Evolutionary conservation across 108 stramenopile genomes (phyloP), one percentile per base, ranked within the genome.

Genomic region (Halocafeteria seosinensis): DNA sequence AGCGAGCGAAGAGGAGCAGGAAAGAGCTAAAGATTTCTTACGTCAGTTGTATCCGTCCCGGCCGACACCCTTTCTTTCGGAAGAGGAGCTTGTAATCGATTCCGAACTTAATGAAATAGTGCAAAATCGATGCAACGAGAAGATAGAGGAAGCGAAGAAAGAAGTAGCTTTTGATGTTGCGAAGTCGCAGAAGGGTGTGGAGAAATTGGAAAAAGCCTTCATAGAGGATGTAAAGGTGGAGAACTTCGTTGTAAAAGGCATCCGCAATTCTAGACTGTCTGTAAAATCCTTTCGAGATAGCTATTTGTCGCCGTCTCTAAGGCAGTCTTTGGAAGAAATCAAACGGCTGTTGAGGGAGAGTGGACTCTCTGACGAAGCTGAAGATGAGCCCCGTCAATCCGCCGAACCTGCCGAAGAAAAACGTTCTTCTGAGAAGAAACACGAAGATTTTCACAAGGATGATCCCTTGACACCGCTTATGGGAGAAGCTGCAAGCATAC

Each of bases 91-190:
- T 25, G 29, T 59, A 8, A 55, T 83, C 26, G 81, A 83, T 55
- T 51, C 60, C 5, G 81, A 72, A 38, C 73, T 73, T 55, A 58
- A 38, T 12, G 55, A 69, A 3, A 59, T 51, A 17, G 51, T 78
- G 11, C 31, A 67, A 25, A 52, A 65, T 12, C 55, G 66, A 21
- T 75, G 77, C 25, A 53, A 76, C 60, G 70, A 66, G n/a, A 64
- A 71, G 28, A 50, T 77, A 34, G 69, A 78, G 59, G 75, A 78
- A 72, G 81, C 77, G 34, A 38, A 67, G 36, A 58, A 52, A 21
- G 72, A 78, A 52, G 53, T 72, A 27, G 75, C 72, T n/a, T 80
- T 78, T 42, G 62, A 73, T 31, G 38, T 50, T 3, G 75, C 78
- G 38, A 37, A 53, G 13, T 33, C 57, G 11, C 57, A 35, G 11